These are phyloP conservation scores for Paecilomyces sp. DNA, from an alignment of 2,329 filamentous ascomycete genomes.

Conservation along the genomic window DNA sequence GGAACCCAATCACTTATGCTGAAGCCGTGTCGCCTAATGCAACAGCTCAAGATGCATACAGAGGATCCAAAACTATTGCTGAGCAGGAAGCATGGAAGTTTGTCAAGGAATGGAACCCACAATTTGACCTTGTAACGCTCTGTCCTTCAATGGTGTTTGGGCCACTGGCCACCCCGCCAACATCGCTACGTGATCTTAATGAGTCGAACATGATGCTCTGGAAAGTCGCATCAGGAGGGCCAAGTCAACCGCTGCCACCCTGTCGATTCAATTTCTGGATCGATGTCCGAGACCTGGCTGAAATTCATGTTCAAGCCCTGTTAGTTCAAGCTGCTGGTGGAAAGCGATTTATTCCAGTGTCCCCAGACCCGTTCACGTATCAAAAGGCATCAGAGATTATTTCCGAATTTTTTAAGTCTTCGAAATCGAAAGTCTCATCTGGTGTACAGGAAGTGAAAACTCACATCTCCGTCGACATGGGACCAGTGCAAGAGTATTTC, in stretches of 20 bases:
- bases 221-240: background rate
- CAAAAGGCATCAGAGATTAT: conserved; percentile 35
- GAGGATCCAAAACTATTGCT: background rate
- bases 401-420: background rate
- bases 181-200: background rate
- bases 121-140: background rate
- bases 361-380: conserved; percentile 41
- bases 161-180: background rate
- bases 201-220: background rate
- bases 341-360: conserved; percentile 31
- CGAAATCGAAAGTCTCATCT: background rate
- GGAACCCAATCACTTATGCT: background rate
- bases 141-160: background rate
- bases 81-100: conserved; percentile 1
- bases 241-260: background rate
- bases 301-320: conserved; percentile 37
- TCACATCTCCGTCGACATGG: background rate
- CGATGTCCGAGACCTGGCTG: conserved; percentile 41
- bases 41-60: background rate
- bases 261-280: conserved; percentile 24
- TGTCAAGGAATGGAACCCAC: background rate
- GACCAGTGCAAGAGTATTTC: background rate
- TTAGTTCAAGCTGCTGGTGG: conserved; percentile 20
- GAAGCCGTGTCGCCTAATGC: background rate
- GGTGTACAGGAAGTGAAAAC: background rate